Conservation (phyloP, 2,329 filamentous ascomycete genomes). For the Ambrosiella cleistominuta region DNA sequence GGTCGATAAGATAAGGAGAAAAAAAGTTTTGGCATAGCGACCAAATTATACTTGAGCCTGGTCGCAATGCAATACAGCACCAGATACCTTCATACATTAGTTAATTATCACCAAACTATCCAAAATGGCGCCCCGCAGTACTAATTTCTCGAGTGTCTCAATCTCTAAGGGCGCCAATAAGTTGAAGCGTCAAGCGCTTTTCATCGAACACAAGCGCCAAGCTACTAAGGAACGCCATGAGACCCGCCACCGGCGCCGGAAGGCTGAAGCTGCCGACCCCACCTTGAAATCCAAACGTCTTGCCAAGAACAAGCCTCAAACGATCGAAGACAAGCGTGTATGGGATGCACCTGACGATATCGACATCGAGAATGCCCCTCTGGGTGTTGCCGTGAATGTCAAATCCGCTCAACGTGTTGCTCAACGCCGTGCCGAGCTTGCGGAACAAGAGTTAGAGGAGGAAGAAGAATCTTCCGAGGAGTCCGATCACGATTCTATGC, state of each 20-base stretch:
- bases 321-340: constrained; percentile 71
- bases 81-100: not conserved
- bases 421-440: constrained; percentile 33
- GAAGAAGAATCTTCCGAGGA: constrained; percentile 20
- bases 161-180: constrained; percentile 49
- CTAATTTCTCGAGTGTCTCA: constrained; percentile 17
- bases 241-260: constrained; percentile 59
- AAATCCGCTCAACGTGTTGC: constrained; percentile 38
- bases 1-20: constrained; percentile 11
- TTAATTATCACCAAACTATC: not conserved
- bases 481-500: constrained; percentile 62
- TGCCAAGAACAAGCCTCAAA: constrained; percentile 60
- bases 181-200: constrained; percentile 56
- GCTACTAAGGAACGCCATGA: constrained; percentile 59
- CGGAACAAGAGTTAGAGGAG: constrained; percentile 32
- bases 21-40: constrained; percentile 9
- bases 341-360: constrained; percentile 61
- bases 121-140: constrained; percentile 2
- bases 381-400: constrained; percentile 39
- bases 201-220: constrained; percentile 63
- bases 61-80: not conserved
- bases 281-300: constrained; percentile 55
- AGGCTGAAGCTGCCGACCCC: constrained; percentile 73
- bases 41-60: not conserved
- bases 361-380: constrained; percentile 27